These are phyloP conservation scores for Marvania coccoides DNA, from an alignment of 139 green algal species.

Conservation along the genomic window DNA sequence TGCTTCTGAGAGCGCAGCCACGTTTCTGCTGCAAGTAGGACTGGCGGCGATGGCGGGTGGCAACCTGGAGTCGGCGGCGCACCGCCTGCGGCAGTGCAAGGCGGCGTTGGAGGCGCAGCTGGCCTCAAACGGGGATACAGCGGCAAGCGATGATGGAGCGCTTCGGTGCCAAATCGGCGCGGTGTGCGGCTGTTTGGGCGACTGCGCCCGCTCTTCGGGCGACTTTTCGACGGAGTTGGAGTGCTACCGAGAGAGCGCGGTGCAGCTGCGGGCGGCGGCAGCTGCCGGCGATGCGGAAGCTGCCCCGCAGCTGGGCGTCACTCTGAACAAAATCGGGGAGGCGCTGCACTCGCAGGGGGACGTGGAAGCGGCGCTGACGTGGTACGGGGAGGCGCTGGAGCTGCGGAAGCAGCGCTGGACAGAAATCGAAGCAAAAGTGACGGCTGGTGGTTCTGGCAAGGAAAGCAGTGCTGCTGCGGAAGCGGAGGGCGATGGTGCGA, in stretches of 20 bases:
- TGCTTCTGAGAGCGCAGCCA: too few species aligned
- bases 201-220: constrained; percentile 15
- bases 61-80: not conserved
- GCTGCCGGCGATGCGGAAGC: not conserved
- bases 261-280: not conserved
- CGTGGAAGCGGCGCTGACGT: not conserved
- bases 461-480: not conserved
- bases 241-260: constrained; percentile 8
- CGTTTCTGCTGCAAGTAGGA: constrained; percentile 26
- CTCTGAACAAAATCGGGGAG: constrained; percentile 30
- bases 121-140: not conserved
- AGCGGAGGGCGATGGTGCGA: not conserved
- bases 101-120: not conserved
- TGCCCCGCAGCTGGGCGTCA: constrained; percentile 11
- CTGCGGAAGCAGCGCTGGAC: constrained; percentile 10
- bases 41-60: constrained; percentile 12
- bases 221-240: not conserved
- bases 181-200: constrained; percentile 25
- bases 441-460: not conserved
- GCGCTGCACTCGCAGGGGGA: constrained; percentile 15
- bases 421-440: not conserved
- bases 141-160: not conserved
- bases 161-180: constrained; percentile 10
- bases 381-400: constrained; percentile 9
- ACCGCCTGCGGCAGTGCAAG: constrained; percentile 7